These are phyloP conservation scores for Mycocentrospora acerina DNA, from an alignment of 2,329 filamentous ascomycete species.

Conservation along the genomic window DNA sequence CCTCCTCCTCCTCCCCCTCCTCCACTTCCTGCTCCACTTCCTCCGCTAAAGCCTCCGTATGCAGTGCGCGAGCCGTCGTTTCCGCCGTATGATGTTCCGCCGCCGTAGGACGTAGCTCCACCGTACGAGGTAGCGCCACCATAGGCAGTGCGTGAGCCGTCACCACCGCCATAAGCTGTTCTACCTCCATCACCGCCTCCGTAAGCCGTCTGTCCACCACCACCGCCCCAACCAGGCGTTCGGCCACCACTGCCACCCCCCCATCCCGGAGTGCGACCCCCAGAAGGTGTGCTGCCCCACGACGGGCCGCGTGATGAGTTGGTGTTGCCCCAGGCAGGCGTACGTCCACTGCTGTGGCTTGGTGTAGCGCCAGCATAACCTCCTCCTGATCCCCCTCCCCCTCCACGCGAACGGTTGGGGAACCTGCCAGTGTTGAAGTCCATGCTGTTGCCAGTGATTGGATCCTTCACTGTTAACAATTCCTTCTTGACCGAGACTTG, in stretches of 20 bases:
- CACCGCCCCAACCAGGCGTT: constrained; percentile 51
- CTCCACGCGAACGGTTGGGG: constrained; percentile 39
- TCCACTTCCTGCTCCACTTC: constrained; percentile 48
- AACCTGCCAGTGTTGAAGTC: constrained; percentile 58
- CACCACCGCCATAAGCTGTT: constrained; percentile 41
- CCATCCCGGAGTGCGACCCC: constrained; percentile 47
- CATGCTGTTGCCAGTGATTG: constrained; percentile 73
- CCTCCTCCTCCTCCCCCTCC: constrained; percentile 56
- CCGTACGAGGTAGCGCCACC: constrained; percentile 70
- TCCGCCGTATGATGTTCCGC: constrained; percentile 33
- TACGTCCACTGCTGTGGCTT: constrained; percentile 42
- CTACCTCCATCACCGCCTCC: constrained; percentile 39
- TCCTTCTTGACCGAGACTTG: constrained; percentile 81
- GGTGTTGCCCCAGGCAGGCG: constrained; percentile 37
- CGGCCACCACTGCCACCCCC: constrained; percentile 47
- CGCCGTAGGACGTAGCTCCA: constrained; percentile 71
- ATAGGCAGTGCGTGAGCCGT: constrained; percentile 47
- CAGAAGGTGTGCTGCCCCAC: constrained; percentile 44
- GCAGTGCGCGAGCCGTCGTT: constrained; percentile 43
- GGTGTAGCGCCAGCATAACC: constrained; percentile 39
- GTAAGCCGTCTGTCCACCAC: constrained; percentile 39
- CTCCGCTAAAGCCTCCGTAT: constrained; percentile 53
- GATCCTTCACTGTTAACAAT: constrained; percentile 80
- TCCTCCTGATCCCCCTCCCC: too few species aligned
- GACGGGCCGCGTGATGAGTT: constrained; percentile 54